Base-by-base conservation (phyloP, 495 filamentous ascomycete genomes). In the Aspergillus saccharolyticus region DNA sequence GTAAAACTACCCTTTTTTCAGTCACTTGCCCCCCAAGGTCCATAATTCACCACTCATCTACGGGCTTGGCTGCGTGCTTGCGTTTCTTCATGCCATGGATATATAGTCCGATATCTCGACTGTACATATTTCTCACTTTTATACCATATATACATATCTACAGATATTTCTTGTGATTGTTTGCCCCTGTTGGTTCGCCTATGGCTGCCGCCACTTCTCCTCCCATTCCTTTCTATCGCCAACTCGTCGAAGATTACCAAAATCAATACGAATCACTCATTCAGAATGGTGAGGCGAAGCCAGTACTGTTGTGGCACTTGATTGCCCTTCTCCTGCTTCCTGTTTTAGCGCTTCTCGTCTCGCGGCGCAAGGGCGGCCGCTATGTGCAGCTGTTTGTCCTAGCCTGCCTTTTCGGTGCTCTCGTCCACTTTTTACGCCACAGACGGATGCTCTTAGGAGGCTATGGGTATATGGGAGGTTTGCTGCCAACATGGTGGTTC, bases 401-500 rank as follows among this genome's bases (percentile, higher is more conserved):
- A 22, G 74, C 75, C 1, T 63, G 83, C n/a, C 76, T 76, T 39
- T 22, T 85, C 22, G 69, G 66, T 22, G 64, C 82, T 47, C 77
- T 74, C 12, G 19, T 71, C 4, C 70, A 77, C 42, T 53, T 68
- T 8, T 66, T 82, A 21, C 59, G 55, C 44, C 65, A 72, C 20
- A 74, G 74, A n/a, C 71, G 80, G 39, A 82, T 83, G 49, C 57
- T 79, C 1, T 78, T 81, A 48, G 81, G 85, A 48, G 87, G 78
- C 2, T 69, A 80, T 45, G 82, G 83, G 0, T 91, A 90, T 62
- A 83, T 80, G n/a, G 72, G 83, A 18, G 91, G 91, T 0, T 58
- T 93, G 51, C 64, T 87, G 20, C 75, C 75, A 0, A 75, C 78
- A 14, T 95, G 88, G 86, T 77, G 78, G 42, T 77, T 83, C 19